phyloP scores from a whole-genome alignment of 495 filamentous ascomycete genomes.

The Parmelia sp. region DNA sequence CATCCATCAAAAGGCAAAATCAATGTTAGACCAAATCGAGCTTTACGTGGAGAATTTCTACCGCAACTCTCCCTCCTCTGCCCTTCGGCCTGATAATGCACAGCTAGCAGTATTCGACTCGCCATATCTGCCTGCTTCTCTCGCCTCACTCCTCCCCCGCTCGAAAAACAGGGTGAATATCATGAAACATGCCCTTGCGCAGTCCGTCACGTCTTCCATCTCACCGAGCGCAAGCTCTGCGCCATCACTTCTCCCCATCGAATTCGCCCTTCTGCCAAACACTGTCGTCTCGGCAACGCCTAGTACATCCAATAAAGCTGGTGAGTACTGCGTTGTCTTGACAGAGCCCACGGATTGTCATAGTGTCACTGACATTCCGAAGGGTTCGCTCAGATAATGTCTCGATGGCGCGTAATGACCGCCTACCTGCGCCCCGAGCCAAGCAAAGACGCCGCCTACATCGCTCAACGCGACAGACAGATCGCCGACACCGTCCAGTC shows the following conservation, averaged over 20 bases:
- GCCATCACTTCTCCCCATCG: constrained; percentile 20
- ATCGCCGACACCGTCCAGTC: constrained; percentile 8
- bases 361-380: neutral
- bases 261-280: constrained; percentile 14
- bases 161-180: neutral
- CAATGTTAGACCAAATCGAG: constrained; percentile 26
- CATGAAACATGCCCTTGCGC: constrained; percentile 18
- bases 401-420: constrained; percentile 24
- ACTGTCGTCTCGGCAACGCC: neutral
- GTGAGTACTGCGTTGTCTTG: constrained; percentile 3
- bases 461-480: constrained; percentile 12
- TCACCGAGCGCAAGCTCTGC: constrained; percentile 4
- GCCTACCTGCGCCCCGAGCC: constrained; percentile 18
- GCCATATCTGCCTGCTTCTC: constrained; percentile 5
- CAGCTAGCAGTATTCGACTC: constrained; percentile 17
- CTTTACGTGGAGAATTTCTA: constrained; percentile 32
- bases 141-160: constrained; percentile 6
- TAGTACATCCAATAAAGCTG: constrained; percentile 4
- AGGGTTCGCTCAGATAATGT: constrained; percentile 15
- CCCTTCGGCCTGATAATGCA: neutral
- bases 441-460: constrained; percentile 14
- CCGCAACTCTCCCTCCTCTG: constrained; percentile 8
- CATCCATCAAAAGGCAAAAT: constrained; percentile 17
- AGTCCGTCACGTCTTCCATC: constrained; percentile 9
- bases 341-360: neutral